Evolutionary conservation across 2,329 filamentous ascomycete genomes (phyloP), one percentile per base, ranked within the genome.

Genomic region (Cordyceps tenuipes): DNA sequence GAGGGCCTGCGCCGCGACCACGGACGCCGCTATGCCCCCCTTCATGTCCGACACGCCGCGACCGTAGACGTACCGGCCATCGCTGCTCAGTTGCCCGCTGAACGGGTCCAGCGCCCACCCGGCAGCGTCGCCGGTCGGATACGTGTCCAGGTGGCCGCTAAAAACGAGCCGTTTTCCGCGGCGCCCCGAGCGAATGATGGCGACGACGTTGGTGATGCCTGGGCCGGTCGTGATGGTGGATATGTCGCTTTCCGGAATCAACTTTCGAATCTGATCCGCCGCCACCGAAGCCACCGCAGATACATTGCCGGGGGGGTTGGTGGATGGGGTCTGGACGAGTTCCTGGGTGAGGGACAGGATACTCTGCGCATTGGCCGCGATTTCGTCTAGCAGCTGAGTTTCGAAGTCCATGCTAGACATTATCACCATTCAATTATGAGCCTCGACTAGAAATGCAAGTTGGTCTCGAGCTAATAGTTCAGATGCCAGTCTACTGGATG

Each of bases 21-120:
- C 52, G 13, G 63, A 61, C 23, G 63, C 59, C 9, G 56, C 59
- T 13, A 62, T 61, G 19, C 61, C 59, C 5, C 62, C 62, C 31
- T 63, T 63, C 62, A 62, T 63, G 46, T 62, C 60, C 8, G 62
- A 61, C 6, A 48, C 46, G 13, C 62, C 60, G 36, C 62, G 51
- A 2, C 62, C 62, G 23, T 63, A 63, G n/a, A 62, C 19, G 29
- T 50, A 34, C 31, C 39, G 48, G 23, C 62, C 57, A 50, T 63
- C 62, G 19, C 46, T 54, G n/a, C 60, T 62, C 29, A 63, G 10
- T 9, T 36, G 29, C 8, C 60, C 62, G 43, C 58, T 53, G 19
- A 60, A 57, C 12, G 62, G 60, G 19, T 31, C 21, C 23, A 26
- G 3, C 1, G 54, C 61, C 61, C 63, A 63, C 48, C 51, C 23